phyloP scores from a whole-genome alignment of 441 rosid genomes.

The Omphalea diandra region DNA sequence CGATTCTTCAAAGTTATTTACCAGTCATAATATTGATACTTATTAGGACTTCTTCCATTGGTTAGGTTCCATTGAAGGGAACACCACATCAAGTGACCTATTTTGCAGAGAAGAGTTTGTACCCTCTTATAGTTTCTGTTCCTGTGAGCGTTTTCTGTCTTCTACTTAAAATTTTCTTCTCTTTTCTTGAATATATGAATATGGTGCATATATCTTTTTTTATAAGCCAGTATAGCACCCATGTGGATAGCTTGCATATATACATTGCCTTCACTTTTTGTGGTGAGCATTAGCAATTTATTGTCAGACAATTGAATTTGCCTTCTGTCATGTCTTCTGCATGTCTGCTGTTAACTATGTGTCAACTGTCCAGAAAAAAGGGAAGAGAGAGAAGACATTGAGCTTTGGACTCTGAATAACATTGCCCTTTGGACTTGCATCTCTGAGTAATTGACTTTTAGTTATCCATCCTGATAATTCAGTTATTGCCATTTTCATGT shows the following conservation, averaged over 20 bases:
- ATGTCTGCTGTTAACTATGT: background rate
- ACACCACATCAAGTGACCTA: constrained; percentile 99
- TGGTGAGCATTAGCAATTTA: background rate
- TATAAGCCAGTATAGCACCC: background rate
- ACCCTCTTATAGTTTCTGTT: constrained; percentile 87
- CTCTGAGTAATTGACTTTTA: background rate
- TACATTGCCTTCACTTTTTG: constrained; percentile 1
- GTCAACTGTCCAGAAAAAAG: background rate
- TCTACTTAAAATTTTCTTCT: constrained; percentile 13
- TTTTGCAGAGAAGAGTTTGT: constrained; percentile 87
- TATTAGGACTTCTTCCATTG: constrained; percentile 25
- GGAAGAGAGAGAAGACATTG: too few species aligned
- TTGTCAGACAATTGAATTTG: background rate
- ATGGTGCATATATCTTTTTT: background rate
- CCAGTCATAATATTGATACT: constrained; percentile 22
- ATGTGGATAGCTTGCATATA: background rate
- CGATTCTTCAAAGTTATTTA: constrained; percentile 3
- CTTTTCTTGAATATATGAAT: constrained; percentile 16
- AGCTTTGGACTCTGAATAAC: background rate
- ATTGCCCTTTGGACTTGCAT: background rate
- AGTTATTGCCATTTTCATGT: background rate
- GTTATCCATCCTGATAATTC: background rate
- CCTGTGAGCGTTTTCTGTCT: constrained; percentile 58
- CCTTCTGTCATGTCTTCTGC: background rate
- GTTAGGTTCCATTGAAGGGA: constrained; percentile 87